Base-by-base conservation (phyloP, 106 monocot genomes). In the Phalaenopsis equestris region DNA sequence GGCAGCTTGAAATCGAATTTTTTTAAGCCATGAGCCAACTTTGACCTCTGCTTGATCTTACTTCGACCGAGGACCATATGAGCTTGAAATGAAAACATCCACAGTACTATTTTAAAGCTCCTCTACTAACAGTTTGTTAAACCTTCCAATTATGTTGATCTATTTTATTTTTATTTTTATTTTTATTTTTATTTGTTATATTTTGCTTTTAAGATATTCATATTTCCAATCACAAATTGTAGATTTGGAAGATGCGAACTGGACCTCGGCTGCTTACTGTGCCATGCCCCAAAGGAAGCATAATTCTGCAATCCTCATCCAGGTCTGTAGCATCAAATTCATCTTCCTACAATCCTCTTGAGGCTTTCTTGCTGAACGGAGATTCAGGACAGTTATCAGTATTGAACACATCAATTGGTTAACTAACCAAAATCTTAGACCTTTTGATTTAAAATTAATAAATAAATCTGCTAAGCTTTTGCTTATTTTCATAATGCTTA, bases 171-270 rank as follows among this genome's bases (percentile, higher is more conserved):
- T 30, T 30, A 30, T 30, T 30, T 30, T 30, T 30, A 30, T 30
- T 47, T 45, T 45, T 30, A 30, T 30, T 30, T 30, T 52, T 52
- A 2, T 52, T 12, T 52, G 0, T 52, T 12, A 12, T 52, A 14
- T 52, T 52, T 12, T 52, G 52, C 52, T 52, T 30, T 30, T 11
- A 52, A 52, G 14, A 52, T 52, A 52, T 52, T 52, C 12, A 52
- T 52, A 52, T 52, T 52, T 52, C 52, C 52, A 52, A 52, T 45
- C 43, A 3, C 6, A 45, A 45, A 45, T 4, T 84, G 38, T 79
- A 99, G 98, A 84, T 99, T 16, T 99, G 98, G 98, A 89, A 93
- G 83, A 99, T 99, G 98, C 74, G 98, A 79, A 99, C 98, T 23
- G 98, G 98, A 43, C 86, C 89, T 1, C 94, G 94, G 5, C 76